These are phyloP conservation scores for Yarrowia hollandica DNA, from an alignment of 805 yeast species.

Conservation along the genomic window DNA sequence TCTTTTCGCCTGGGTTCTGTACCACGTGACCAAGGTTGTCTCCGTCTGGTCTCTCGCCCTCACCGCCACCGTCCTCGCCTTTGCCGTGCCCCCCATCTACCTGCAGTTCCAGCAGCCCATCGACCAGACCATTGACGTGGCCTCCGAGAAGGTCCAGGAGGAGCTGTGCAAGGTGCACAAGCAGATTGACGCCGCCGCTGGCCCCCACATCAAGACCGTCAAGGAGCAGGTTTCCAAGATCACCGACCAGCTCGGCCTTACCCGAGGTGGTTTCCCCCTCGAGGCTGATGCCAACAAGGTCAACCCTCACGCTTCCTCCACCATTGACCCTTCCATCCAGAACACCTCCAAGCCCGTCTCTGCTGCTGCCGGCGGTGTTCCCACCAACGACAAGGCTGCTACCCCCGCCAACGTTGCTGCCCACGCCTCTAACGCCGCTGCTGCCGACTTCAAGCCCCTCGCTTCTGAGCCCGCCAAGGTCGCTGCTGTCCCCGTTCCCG, in stretches of 20 bases:
- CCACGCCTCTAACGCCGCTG: conserved; percentile 28
- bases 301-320: conserved; percentile 33
- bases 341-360: conserved; percentile 31
- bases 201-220: conserved; percentile 42
- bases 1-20: conserved; percentile 60
- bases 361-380: conserved; percentile 29
- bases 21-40: conserved; percentile 72
- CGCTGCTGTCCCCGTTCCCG: conserved; percentile 23
- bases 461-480: conserved; percentile 7
- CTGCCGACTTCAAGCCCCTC: conserved; percentile 21
- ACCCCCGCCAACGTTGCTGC: conserved; percentile 29
- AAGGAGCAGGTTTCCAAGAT: conserved; percentile 35
- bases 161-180: conserved; percentile 35
- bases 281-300: conserved; percentile 34
- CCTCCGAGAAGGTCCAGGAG: conserved; percentile 35
- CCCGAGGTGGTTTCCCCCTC: conserved; percentile 43
- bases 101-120: conserved; percentile 73
- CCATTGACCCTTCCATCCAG: conserved; percentile 30
- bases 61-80: conserved; percentile 57
- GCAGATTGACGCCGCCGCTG: conserved; percentile 39
- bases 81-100: conserved; percentile 76
- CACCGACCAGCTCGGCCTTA: conserved; percentile 36
- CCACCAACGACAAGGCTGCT: conserved; percentile 8
- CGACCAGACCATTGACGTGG: conserved; percentile 48
- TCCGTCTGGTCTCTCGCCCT: conserved; percentile 68